Evolutionary conservation across 305 asterid genomes (phyloP), one percentile per base, ranked within the genome.

Genomic region (Lippia alba): DNA sequence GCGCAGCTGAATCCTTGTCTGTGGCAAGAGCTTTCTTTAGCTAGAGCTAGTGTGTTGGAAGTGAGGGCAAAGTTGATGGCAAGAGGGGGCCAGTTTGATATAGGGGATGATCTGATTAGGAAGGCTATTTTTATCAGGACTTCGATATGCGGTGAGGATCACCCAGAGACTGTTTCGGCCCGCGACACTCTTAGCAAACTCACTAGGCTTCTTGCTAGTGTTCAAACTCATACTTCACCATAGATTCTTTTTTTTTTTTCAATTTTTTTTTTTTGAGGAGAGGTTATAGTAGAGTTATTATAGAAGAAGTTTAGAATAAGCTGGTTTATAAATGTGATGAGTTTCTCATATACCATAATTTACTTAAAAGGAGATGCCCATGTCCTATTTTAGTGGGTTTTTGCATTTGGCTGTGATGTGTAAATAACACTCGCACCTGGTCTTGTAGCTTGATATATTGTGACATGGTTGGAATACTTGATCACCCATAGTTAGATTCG

Each of bases 21-120:
- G 1, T 91, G 97, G 97, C 97, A 89, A 41, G 96, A 91, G 44
- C 89, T 91, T 45, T 96, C 97, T 0, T 64, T 91, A 74, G 76
- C 88, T 4, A 70, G 97, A 68, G 97, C 97, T 2, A 73, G 86
- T 0, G 93, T 87, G 69, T 78, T 89, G 8, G 96, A 91, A 67
- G 88, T 91, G 46, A 62, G 96, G 79, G 91, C 97, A 0, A 91
- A 91, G 81, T 79, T 91, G 10, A 87, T 91, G 97, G 82, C 79
- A 32, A 82, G 91, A 82, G 97, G 97, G 48, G 96, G 93, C 0
- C 89, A 86, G 60, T 86, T 83, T 67, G 96, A 86, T 67, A 81
- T 86, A 20, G 95, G 91, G n/a, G 97, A 89, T 56, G 97, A 89
- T 80, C 67, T 89, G 20, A 87, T 91, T 55, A 75, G 97, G 80